These are phyloP conservation scores for Barnettozyma hawaiiensis DNA, from an alignment of 1,139 yeast species.

Conservation along the genomic window DNA sequence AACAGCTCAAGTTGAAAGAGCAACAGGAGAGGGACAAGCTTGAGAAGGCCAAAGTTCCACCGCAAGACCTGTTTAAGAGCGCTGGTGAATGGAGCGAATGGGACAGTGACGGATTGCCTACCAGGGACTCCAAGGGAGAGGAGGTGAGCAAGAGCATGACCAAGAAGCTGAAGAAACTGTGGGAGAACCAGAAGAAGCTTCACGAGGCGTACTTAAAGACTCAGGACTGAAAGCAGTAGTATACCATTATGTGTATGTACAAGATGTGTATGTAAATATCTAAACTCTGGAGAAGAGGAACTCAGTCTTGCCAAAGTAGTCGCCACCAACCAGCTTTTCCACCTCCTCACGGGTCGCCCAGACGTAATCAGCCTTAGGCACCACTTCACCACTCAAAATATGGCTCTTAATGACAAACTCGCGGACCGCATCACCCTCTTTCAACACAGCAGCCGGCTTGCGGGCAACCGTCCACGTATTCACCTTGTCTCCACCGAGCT, in stretches of 20 bases:
- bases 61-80: slow-evolving; percentile 69
- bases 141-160: slow-evolving; percentile 83
- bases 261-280: background rate
- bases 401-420: slow-evolving; percentile 78
- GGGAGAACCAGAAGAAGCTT: slow-evolving; percentile 76
- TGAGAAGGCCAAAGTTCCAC: slow-evolving; percentile 65
- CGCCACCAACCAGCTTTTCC: slow-evolving; percentile 43
- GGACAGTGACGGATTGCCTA: slow-evolving; percentile 85
- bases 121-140: slow-evolving; percentile 69
- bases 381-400: slow-evolving; percentile 80
- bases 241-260: too few relatives aligned
- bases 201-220: slow-evolving; percentile 51
- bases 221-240: background rate
- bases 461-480: slow-evolving; percentile 88
- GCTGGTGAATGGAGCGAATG: slow-evolving; percentile 57
- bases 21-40: slow-evolving; percentile 60
- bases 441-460: slow-evolving; percentile 73
- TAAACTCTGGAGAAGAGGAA: slow-evolving; percentile 48
- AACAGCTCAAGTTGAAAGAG: slow-evolving; percentile 40
- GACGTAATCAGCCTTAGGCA: slow-evolving; percentile 47
- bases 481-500: slow-evolving; percentile 67
- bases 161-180: slow-evolving; percentile 75
- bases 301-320: slow-evolving; percentile 49
- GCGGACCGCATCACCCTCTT: slow-evolving; percentile 25
- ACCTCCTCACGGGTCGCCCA: slow-evolving; percentile 89